A percentile compares a stretch with the other conserved stretches of the same genome.
phyloP scores from a whole-genome alignment of 164 flowering plant genomes.

The Macadamia tetraphylla region DNA sequence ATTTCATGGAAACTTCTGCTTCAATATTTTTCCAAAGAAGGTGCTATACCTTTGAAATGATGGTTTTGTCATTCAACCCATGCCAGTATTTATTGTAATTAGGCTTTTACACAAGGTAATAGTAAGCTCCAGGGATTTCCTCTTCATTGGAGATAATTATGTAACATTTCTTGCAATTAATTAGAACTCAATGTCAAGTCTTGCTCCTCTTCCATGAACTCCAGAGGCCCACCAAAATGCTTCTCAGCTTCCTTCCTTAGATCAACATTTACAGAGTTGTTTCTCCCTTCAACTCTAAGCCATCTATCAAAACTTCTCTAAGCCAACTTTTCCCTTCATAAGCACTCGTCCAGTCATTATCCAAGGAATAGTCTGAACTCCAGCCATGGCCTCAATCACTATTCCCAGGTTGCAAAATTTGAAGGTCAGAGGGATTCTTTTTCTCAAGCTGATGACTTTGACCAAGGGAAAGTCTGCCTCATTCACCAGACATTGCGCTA shows the following conservation, averaged over 20 bases:
- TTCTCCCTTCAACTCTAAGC: slow-evolving; percentile 58
- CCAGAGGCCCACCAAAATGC: slow-evolving; percentile 39
- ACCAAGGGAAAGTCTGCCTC: slow-evolving; percentile 35
- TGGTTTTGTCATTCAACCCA: too few species aligned
- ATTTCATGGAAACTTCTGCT: too few species aligned
- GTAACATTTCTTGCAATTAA: background rate
- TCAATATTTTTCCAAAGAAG: too few species aligned
- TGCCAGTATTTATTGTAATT: too few species aligned
- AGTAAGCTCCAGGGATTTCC: too few species aligned
- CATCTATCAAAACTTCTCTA: slow-evolving; percentile 54
- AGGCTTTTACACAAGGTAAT: too few species aligned
- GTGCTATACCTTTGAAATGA: too few species aligned
- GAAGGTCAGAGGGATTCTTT: slow-evolving; percentile 45
- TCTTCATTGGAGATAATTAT: too few species aligned
- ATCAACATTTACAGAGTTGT: slow-evolving; percentile 20
- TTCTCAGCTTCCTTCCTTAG: slow-evolving; percentile 47
- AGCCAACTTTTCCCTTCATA: slow-evolving; percentile 70
- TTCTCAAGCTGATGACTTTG: slow-evolving; percentile 55
- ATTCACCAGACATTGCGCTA: slow-evolving; percentile 64
- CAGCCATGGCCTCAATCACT: slow-evolving; percentile 66
- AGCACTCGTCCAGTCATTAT: slow-evolving; percentile 45
- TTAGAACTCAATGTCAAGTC: background rate
- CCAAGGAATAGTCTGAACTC: slow-evolving; percentile 59
- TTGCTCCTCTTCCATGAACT: slow-evolving; percentile 36
- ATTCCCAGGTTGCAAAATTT: slow-evolving; percentile 32